Percentiles rank a stretch among this genome's conserved stretches.
Conservation (phyloP, 306 rosid species). For the Astragalus glycyphyllos region DNA sequence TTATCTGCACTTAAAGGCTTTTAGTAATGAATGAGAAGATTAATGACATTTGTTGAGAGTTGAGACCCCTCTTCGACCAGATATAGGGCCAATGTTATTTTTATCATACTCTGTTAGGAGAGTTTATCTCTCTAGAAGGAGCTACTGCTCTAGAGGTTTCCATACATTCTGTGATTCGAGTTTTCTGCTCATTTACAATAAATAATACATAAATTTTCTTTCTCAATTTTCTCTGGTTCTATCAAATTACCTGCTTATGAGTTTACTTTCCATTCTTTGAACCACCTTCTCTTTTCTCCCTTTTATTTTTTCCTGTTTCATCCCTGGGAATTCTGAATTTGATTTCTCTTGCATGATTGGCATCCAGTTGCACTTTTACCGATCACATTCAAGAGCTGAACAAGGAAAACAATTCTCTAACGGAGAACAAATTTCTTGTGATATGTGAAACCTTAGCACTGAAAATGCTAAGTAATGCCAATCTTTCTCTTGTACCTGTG, state of each 20-base stretch:
- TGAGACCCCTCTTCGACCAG: slow-evolving; percentile 13
- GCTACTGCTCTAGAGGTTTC: too few species aligned
- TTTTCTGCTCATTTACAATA: too few species aligned
- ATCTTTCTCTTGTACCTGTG: slow-evolving; percentile 75
- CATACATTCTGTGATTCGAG: too few species aligned
- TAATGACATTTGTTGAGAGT: slow-evolving; percentile 23
- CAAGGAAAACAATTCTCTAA: slow-evolving; percentile 54
- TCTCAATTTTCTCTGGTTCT: too few species aligned
- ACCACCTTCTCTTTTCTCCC: neutral
- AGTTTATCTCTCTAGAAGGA: too few species aligned
- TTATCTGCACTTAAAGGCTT: neutral
- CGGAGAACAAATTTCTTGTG: slow-evolving; percentile 75
- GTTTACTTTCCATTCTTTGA: slow-evolving; percentile 12
- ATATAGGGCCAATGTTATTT: neutral
- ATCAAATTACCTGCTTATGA: neutral
- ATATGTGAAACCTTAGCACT: slow-evolving; percentile 77
- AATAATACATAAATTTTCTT: too few species aligned
- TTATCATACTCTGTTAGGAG: neutral
- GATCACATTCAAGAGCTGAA: slow-evolving; percentile 74
- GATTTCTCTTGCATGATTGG: slow-evolving; percentile 44
- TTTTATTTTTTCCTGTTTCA: slow-evolving; percentile 21
- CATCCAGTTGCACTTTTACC: slow-evolving; percentile 75
- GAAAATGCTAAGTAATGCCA: slow-evolving; percentile 85
- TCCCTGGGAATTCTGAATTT: slow-evolving; percentile 44
- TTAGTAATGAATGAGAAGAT: neutral